phyloP scores from a whole-genome alignment of 1,284 basidiomycete genomes.

The Wallemia ichthyophaga region DNA sequence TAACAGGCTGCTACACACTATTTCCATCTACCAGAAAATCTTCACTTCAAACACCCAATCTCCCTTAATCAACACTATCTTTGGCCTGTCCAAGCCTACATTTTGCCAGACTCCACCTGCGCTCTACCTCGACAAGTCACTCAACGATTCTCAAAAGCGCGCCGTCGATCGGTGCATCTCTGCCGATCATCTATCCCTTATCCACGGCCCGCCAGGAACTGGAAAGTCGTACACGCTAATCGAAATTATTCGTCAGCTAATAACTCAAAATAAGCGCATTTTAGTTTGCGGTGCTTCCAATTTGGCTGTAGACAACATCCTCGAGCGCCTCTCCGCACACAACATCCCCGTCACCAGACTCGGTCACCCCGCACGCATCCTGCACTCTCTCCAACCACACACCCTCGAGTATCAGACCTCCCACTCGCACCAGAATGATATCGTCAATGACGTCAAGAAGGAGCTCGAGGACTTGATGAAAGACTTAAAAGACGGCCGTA shows the following conservation, averaged over 20 bases:
- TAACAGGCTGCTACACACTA: constrained; percentile 12
- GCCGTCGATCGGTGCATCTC: constrained; percentile 45
- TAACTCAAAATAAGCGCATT: constrained; percentile 21
- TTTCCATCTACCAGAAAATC: constrained; percentile 13
- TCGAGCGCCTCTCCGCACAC: constrained; percentile 35
- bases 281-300: constrained; percentile 77
- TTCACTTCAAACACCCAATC: constrained; percentile 5
- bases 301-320: constrained; percentile 65
- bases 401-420: constrained; percentile 70
- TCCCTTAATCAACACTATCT: constrained; percentile 4
- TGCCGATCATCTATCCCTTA: constrained; percentile 46
- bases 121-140: constrained; percentile 37
- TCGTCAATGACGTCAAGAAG: constrained; percentile 54
- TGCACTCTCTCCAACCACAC: constrained; percentile 37
- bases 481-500: constrained; percentile 27
- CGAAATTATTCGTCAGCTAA: constrained; percentile 48
- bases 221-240: constrained; percentile 19
- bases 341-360: constrained; percentile 31
- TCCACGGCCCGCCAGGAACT: constrained; percentile 72
- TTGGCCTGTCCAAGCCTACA: constrained; percentile 13
- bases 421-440: constrained; percentile 40
- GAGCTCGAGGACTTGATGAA: constrained; percentile 43
- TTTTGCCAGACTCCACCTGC: constrained; percentile 19
- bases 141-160: constrained; percentile 57
- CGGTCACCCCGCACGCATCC: constrained; percentile 75